phyloP scores from a whole-genome alignment of 352 stramenopile genomes.

The Phytophthora aleatoria region DNA sequence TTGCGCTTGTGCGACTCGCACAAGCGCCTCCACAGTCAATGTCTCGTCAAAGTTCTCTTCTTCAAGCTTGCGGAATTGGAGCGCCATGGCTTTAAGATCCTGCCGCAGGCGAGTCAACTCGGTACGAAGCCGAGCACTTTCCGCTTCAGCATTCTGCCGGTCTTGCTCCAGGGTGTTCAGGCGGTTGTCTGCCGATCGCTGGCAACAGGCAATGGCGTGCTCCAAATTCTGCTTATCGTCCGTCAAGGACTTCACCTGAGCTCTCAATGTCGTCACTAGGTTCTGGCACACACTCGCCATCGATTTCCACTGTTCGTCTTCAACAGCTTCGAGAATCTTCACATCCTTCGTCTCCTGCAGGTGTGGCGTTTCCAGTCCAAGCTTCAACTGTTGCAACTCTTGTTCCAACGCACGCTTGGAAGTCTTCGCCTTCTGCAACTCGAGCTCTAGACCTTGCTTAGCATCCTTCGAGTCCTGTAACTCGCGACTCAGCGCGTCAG shows the following conservation, averaged over 20 bases:
- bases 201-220: constrained; percentile 19
- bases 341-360: too few relatives aligned
- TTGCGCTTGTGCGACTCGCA: constrained; percentile 11
- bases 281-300: constrained; percentile 11
- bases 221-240: constrained; percentile 23
- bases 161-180: constrained; percentile 17
- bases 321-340: neutral
- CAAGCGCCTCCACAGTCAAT: constrained; percentile 1
- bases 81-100: constrained; percentile 6
- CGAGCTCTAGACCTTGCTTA: neutral
- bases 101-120: constrained; percentile 13
- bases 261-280: constrained; percentile 11
- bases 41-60: constrained; percentile 6
- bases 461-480: constrained; percentile 8
- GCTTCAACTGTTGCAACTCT: constrained; percentile 3
- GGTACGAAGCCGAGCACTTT: constrained; percentile 22
- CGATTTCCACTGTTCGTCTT: constrained; percentile 13
- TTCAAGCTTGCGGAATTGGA: constrained; percentile 14
- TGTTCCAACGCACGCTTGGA: neutral
- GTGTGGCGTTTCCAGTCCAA: neutral
- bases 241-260: constrained; percentile 19
- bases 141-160: constrained; percentile 15
- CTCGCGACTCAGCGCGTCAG: constrained; percentile 17
- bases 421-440: constrained; percentile 2
- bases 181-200: constrained; percentile 25